Evolutionary conservation across 2,329 filamentous ascomycete species (phyloP).

Genomic region (Cordyceps militaris): DNA sequence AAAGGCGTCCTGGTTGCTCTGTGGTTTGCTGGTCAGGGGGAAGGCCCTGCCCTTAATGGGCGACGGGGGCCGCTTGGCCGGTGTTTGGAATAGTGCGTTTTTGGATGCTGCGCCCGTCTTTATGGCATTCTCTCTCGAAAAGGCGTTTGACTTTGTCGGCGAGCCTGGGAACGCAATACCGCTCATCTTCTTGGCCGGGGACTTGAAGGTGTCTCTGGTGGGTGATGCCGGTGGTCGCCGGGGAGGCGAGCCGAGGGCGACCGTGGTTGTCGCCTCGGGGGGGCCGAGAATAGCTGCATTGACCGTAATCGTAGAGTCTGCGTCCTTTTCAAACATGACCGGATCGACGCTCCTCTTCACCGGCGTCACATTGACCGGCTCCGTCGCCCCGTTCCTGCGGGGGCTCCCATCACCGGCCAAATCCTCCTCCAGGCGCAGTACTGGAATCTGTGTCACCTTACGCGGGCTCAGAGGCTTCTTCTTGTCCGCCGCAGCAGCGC

Average conservation of each 20-base stretch:
- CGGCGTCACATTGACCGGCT: constrained; percentile 31
- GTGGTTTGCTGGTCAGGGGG: constrained; percentile 20
- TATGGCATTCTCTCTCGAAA: constrained; percentile 8
- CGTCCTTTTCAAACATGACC: constrained; percentile 10
- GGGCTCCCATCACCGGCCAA: constrained; percentile 55
- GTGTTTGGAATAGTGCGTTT: constrained; percentile 38
- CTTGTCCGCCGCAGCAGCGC: constrained; percentile 25
- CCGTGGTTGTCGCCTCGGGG: constrained; percentile 29
- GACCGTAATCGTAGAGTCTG: constrained; percentile 21
- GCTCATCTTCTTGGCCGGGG: constrained; percentile 43
- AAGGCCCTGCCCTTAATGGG: constrained; percentile 33
- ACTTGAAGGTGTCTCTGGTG: constrained; percentile 48
- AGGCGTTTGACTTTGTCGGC: constrained; percentile 21
- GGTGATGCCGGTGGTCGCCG: constrained; percentile 46
- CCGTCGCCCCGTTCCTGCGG: constrained; percentile 30
- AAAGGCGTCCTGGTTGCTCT: constrained; percentile 31
- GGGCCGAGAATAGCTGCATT: constrained; percentile 25
- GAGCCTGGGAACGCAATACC: constrained; percentile 26
- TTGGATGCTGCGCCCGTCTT: constrained; percentile 26
- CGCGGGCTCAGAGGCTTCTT: constrained; percentile 55
- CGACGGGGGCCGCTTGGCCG: constrained; percentile 43
- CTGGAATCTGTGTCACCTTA: constrained; percentile 53
- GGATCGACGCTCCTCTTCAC: constrained; percentile 28
- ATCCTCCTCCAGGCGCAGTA: constrained; percentile 34
- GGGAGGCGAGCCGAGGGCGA: constrained; percentile 47